Evolutionary conservation across 2,329 filamentous ascomycete species (phyloP).

Genomic region (Penicillium rolfsii): DNA sequence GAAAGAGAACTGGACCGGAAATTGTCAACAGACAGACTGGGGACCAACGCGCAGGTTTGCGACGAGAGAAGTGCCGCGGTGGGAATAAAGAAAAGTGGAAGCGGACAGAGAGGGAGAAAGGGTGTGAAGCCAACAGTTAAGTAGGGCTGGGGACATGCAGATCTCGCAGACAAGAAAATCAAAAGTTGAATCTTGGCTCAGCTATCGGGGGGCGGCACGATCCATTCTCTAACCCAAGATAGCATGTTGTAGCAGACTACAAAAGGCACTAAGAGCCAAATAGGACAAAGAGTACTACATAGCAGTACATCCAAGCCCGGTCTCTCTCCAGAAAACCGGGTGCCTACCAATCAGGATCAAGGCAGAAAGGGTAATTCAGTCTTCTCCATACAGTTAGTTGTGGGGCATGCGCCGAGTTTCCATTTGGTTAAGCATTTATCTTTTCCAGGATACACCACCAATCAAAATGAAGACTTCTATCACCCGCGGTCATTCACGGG

Average conservation of each 20-base stretch:
- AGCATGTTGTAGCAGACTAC: conserved; percentile 14
- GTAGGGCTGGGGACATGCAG: neutral
- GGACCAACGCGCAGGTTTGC: neutral
- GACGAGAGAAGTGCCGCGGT: neutral
- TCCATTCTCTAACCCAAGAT: conserved; percentile 4
- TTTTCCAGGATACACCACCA: neutral
- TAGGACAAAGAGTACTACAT: neutral
- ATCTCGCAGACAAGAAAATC: neutral
- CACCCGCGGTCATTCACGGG: neutral
- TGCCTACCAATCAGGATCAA: neutral
- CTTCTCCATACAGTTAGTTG: neutral
- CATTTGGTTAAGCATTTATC: conserved; percentile 11
- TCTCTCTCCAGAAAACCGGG: neutral
- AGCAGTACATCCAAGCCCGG: neutral
- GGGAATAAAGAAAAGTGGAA: neutral
- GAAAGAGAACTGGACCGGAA: conserved; percentile 9
- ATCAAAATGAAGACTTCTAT: conserved; percentile 12
- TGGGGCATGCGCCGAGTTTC: conserved; percentile 4
- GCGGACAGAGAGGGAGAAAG: neutral
- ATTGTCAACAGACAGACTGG: conserved; percentile 2
- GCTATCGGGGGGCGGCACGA: neutral
- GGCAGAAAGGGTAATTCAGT: neutral
- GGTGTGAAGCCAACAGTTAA: neutral
- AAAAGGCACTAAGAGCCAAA: neutral
- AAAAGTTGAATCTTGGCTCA: neutral